Percentiles rank a stretch among this genome's conserved stretches.
Evolutionary conservation across 108 stramenopile genomes (phyloP).

Genomic region (Skeletonema potamos): DNA sequence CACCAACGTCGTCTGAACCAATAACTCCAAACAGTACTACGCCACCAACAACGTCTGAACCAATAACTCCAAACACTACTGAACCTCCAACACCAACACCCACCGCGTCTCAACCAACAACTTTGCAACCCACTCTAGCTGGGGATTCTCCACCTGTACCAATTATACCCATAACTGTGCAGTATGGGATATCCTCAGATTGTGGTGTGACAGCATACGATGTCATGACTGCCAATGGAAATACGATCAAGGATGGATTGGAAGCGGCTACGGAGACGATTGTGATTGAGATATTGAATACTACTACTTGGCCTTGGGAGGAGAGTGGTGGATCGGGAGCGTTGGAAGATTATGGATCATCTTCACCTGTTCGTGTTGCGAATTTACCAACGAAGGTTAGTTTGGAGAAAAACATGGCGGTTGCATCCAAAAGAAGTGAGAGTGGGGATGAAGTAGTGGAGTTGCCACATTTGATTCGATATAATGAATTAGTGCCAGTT

Average conservation of each 20-base stretch:
- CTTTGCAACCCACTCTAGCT: background rate
- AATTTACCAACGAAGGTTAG: background rate
- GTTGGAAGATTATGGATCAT: too few relatives aligned
- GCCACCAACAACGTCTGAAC: too few relatives aligned
- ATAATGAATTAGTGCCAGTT: background rate
- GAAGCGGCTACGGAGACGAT: conserved; percentile 12
- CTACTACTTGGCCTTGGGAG: conserved; percentile 26
- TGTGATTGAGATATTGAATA: conserved; percentile 32
- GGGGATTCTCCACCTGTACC: background rate
- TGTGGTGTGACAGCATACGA: conserved; percentile 36
- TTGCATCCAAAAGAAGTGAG: background rate
- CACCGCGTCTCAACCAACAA: background rate
- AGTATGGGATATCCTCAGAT: conserved; percentile 28
- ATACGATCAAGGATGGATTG: conserved; percentile 33
- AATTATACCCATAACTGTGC: background rate
- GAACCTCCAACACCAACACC: background rate
- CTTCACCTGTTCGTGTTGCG: background rate
- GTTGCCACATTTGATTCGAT: conserved; percentile 1
- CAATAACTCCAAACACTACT: too few relatives aligned
- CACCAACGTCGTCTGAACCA: background rate
- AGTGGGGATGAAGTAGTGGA: background rate
- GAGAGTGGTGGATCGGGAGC: too few relatives aligned
- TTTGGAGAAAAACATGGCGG: background rate
- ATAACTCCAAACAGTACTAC: too few relatives aligned
- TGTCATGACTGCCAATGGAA: conserved; percentile 24